Evolutionary conservation across 1,139 yeast genomes (phyloP).

Genomic region (Suhomyces bokatorum): DNA sequence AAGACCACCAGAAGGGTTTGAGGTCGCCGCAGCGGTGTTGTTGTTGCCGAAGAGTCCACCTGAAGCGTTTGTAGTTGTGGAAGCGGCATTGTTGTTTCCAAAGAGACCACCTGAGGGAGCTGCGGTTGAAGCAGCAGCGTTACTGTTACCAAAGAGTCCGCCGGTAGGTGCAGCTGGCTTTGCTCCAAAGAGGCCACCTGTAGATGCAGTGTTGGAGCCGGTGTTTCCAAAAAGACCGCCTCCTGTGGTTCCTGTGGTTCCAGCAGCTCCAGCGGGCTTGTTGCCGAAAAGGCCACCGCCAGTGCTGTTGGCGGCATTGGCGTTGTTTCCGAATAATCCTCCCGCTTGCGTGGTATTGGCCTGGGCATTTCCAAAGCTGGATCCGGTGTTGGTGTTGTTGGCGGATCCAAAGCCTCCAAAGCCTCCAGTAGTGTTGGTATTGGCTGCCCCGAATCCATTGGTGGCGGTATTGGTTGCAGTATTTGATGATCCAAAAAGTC

Average conservation of each 20-base stretch:
- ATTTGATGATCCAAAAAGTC: slow-evolving; percentile 16
- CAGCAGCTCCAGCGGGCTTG: slow-evolving; percentile 10
- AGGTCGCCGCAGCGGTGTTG: slow-evolving; percentile 1
- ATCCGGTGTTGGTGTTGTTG: slow-evolving; percentile 1
- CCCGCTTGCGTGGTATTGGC: neutral
- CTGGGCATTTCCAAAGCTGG: neutral
- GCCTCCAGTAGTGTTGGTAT: slow-evolving; percentile 6
- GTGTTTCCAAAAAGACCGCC: slow-evolving; percentile 1
- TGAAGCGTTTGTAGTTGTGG: slow-evolving; percentile 9
- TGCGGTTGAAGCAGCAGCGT: slow-evolving; percentile 1
- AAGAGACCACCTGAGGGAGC: slow-evolving; percentile 14
- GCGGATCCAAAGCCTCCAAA: slow-evolving; percentile 6
- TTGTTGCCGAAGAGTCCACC: slow-evolving; percentile 17
- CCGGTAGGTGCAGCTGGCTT: slow-evolving; percentile 11
- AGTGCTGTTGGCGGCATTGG: neutral
- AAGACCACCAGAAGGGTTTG: slow-evolving; percentile 10
- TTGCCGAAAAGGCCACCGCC: slow-evolving; percentile 16
- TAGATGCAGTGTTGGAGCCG: neutral
- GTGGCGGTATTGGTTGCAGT: slow-evolving; percentile 2
- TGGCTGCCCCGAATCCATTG: slow-evolving; percentile 15
- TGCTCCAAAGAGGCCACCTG: slow-evolving; percentile 17
- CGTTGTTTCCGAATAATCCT: neutral
- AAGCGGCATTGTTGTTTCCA: slow-evolving; percentile 13
- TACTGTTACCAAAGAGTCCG: slow-evolving; percentile 4
- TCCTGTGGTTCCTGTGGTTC: neutral